Conservation (phyloP, 306 rosid genomes). For the Luffa acutangula region DNA sequence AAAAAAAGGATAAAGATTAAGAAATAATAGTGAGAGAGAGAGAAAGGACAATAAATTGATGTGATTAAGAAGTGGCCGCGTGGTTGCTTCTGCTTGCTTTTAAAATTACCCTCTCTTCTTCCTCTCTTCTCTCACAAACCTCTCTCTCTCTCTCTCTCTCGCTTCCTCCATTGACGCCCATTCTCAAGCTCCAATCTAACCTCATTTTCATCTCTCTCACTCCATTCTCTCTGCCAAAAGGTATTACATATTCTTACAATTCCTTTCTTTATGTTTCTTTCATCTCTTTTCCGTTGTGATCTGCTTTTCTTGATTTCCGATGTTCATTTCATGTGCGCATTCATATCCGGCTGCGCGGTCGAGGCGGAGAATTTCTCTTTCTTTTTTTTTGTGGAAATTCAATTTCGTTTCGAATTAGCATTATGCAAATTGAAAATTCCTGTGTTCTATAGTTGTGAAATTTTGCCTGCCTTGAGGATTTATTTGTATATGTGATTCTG, state of each 20-base stretch:
- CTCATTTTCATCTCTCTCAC: background rate
- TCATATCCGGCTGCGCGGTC: background rate
- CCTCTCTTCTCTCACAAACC: background rate
- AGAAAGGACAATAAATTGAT: background rate
- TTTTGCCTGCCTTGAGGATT: background rate
- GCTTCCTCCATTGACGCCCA: background rate
- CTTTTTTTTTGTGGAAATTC: background rate
- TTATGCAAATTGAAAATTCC: background rate
- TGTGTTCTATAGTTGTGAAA: background rate
- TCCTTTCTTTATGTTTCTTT: no score
- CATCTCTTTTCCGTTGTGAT: background rate
- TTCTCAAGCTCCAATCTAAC: background rate
- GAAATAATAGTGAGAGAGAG: background rate
- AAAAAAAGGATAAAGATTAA: background rate
- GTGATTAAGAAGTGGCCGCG: slow-evolving; percentile 13
- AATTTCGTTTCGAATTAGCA: background rate
- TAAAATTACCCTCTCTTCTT: background rate
- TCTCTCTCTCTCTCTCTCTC: background rate
- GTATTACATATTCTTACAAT: background rate
- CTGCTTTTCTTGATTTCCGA: background rate
- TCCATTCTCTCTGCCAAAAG: background rate
- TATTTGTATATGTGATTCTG: background rate
- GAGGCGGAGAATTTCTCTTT: background rate
- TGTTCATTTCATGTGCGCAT: background rate
- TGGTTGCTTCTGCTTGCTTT: background rate